Evolutionary conservation across 805 yeast species (phyloP), one percentile per base, ranked within the genome.

Genomic region (Saccharomycopsis javanensis): DNA sequence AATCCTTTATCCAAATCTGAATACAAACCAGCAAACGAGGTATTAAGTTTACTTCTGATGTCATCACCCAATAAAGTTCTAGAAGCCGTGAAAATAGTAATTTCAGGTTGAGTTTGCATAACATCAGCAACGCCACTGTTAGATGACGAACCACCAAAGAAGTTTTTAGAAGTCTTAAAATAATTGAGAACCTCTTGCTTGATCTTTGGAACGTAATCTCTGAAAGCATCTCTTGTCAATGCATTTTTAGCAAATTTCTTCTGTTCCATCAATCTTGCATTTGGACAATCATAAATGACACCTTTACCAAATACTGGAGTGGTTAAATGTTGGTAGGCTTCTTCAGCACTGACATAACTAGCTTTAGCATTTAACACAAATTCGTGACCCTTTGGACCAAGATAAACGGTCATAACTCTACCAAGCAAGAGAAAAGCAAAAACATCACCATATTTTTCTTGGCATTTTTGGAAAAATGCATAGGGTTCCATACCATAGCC

Each of bases 221-320:
- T 79, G 76, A 94, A 94, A 1, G 95, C 81, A 50, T 88, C 96
- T 62, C 80, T 81, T 28, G 96, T 86, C 64, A 94, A 78, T 23
- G 97, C 95, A 56, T 81, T 80, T 73, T 94, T 94, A 61, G 91
- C 96, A 67, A 94, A 94, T 75, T 90, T 94, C 81, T 94, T 94
- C 73, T 94, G 99, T 71, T 94, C 99, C 99, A 94, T 94, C 67
- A 94, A 80, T 64, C 90, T 82, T 66, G 82, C 74, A 74, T 94
- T 94, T 62, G 99, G 89, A 73, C 97, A 92, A 74, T 94, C 99
- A 70, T 94, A 94, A 55, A 94, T 87, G 56, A 94, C 99, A 66
- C 98, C 99, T 67, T 90, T 83, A 65, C 99, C 99, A 65, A 94
- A 94, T 15, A 90, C 97, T 13, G 99, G 99, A n/a, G 98, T 92